Evolutionary conservation across 179 eudicot species (phyloP), one percentile per base, ranked within the genome.

Genomic region (Beta corolliflora): DNA sequence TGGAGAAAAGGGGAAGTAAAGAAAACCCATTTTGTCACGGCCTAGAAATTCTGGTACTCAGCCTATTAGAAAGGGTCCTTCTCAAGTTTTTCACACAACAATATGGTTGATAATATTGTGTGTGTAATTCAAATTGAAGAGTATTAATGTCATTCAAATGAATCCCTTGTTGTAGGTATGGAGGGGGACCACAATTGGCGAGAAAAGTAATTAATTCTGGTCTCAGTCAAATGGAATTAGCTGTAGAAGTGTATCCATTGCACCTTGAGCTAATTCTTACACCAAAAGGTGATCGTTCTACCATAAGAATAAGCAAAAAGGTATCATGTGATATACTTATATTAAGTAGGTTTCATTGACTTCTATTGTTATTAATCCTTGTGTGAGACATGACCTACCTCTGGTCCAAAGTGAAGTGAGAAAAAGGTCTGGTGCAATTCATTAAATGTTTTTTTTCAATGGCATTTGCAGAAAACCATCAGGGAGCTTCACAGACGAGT

Each of bases 231-330:
- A 86, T 86, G 80, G 99, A 92, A 79, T 85, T 94, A 88, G 89
- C 97, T 19, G 90, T 95, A 64, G 98, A 95, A 85, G 99, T 95
- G 45, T 94, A 95, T 86, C 98, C 98, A 41, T 78, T 95, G 83
- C 94, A 95, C 46, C 95, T 95, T 77, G 93, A 91, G 80, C 90
- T 95, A 83, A 91, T 91, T 88, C 83, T 92, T 83, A 87, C 84
- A 82, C 96, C 94, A 54, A 95, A 88, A 87, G 93, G 91, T 59
- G 99, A 88, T 73, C 87, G 89, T 59, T 84, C 91, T 72, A 75
- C 85, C 58, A 85, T 91, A 83, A 87, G 97, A 85, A 95, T 95
- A 76, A 92, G 99, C 91, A 95, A 94, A 90, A 95, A 92, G 98
- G 99, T 94, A 87, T 61, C 70, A 21, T 61, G 63, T 54, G 1